Evolutionary conservation across 2,329 filamentous ascomycete genomes (phyloP).

Genomic region (Sporothrix sp.): DNA sequence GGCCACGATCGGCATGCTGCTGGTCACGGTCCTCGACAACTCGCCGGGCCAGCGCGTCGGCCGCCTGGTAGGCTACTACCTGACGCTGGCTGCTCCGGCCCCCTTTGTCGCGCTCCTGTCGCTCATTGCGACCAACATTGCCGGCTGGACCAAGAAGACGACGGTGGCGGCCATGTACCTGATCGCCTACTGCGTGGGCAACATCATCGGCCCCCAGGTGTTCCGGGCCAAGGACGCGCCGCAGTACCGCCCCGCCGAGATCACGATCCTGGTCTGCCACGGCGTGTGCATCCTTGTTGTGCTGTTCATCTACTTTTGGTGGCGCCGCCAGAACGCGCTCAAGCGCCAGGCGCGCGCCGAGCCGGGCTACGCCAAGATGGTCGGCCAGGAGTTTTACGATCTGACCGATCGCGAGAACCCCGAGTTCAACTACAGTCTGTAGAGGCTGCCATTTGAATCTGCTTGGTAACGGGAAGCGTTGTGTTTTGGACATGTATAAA

Average conservation of each 20-base stretch:
- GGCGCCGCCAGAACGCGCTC: conserved; percentile 45
- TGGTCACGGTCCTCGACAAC: conserved; percentile 54
- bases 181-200: conserved; percentile 43
- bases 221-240: conserved; percentile 48
- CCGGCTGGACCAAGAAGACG: conserved; percentile 48
- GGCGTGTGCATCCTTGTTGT: conserved; percentile 31
- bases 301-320: conserved; percentile 55
- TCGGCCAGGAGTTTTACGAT: conserved; percentile 60
- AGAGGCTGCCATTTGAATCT: too few species aligned
- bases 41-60: conserved; percentile 41
- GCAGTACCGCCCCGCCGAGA: conserved; percentile 52
- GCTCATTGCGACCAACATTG: conserved; percentile 53
- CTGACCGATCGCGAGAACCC: conserved; percentile 57
- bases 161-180: conserved; percentile 46
- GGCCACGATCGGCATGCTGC: conserved; percentile 49
- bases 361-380: conserved; percentile 49
- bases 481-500: too few species aligned
- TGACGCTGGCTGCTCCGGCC: conserved; percentile 50
- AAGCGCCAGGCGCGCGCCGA: conserved; percentile 43
- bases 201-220: conserved; percentile 44
- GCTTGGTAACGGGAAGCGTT: too few species aligned
- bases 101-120: conserved; percentile 55
- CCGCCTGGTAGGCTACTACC: conserved; percentile 54
- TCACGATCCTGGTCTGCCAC: conserved; percentile 53
- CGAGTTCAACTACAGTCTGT: conserved; percentile 53